Conservation (phyloP, 805 yeast species). For the Jamesozyma lodderae region DNA sequence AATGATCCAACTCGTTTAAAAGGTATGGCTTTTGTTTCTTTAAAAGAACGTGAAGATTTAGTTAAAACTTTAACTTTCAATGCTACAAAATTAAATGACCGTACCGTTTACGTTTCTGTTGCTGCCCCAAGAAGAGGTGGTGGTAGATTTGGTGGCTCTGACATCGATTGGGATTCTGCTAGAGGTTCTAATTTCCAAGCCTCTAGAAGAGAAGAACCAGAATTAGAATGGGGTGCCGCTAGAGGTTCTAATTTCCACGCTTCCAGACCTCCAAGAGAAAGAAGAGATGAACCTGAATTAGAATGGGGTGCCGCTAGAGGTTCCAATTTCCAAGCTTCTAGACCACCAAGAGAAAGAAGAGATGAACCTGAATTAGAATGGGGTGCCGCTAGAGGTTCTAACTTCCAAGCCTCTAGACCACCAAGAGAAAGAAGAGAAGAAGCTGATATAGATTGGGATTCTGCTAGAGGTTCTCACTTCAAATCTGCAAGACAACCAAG, state of each 20-base stretch:
- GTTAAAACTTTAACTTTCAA: constrained; percentile 62
- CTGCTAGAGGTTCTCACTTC: constrained; percentile 40
- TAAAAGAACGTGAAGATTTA: constrained; percentile 66
- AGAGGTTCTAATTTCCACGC: constrained; percentile 36
- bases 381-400: constrained; percentile 33
- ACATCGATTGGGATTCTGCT: constrained; percentile 38
- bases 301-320: constrained; percentile 49
- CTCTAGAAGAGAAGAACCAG: constrained; percentile 32
- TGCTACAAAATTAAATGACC: constrained; percentile 62
- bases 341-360: constrained; percentile 30
- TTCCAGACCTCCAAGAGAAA: constrained; percentile 24
- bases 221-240: constrained; percentile 45
- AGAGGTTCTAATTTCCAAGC: constrained; percentile 36
- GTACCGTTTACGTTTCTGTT: constrained; percentile 65
- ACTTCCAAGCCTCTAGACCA: constrained; percentile 27
- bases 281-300: constrained; percentile 35
- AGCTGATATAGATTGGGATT: constrained; percentile 41
- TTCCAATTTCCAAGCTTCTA: constrained; percentile 28
- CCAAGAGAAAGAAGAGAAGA: constrained; percentile 28
- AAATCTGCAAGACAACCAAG: constrained; percentile 27
- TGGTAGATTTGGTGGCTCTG: constrained; percentile 37
- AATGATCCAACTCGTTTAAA: constrained; percentile 57
- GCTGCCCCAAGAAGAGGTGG: constrained; percentile 56
- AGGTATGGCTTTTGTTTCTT: constrained; percentile 85
- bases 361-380: constrained; percentile 30